Evolutionary conservation across 2,329 filamentous ascomycete species (phyloP).

Genomic region (Aschersonia sp.): DNA sequence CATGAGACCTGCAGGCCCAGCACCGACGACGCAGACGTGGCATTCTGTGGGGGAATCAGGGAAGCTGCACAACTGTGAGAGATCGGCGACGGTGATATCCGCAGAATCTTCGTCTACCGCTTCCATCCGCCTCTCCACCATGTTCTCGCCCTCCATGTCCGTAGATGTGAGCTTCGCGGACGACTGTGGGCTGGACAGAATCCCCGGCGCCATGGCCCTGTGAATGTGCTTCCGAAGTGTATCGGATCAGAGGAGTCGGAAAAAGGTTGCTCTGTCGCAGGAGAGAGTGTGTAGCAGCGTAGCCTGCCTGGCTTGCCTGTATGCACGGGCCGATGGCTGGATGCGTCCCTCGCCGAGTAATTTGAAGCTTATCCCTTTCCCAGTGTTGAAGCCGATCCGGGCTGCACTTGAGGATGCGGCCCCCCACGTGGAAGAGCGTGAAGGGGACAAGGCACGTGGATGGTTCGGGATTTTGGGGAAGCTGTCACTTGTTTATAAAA

Average conservation of each 20-base stretch:
- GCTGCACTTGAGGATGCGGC: background rate
- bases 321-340: background rate
- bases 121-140: slow-evolving; percentile 7
- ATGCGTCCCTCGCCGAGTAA: background rate
- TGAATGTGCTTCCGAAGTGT: background rate
- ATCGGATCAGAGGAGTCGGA: too few species aligned
- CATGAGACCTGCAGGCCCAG: slow-evolving; percentile 42
- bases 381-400: background rate
- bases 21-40: slow-evolving; percentile 38
- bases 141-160: slow-evolving; percentile 4
- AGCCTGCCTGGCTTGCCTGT: background rate
- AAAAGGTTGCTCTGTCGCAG: too few species aligned
- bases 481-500: background rate
- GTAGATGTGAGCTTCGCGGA: background rate
- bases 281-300: too few species aligned
- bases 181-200: slow-evolving; percentile 2
- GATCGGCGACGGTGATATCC: slow-evolving; percentile 25
- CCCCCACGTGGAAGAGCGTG: background rate
- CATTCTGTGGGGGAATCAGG: slow-evolving; percentile 29
- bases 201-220: slow-evolving; percentile 4
- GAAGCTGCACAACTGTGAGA: slow-evolving; percentile 33
- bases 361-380: background rate
- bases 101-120: slow-evolving; percentile 11
- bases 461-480: background rate
- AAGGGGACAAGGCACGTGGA: background rate